Evolutionary conservation across 768 basidiomycete genomes (phyloP), one percentile per base, ranked within the genome.

Genomic region (Tulasnella sp.): DNA sequence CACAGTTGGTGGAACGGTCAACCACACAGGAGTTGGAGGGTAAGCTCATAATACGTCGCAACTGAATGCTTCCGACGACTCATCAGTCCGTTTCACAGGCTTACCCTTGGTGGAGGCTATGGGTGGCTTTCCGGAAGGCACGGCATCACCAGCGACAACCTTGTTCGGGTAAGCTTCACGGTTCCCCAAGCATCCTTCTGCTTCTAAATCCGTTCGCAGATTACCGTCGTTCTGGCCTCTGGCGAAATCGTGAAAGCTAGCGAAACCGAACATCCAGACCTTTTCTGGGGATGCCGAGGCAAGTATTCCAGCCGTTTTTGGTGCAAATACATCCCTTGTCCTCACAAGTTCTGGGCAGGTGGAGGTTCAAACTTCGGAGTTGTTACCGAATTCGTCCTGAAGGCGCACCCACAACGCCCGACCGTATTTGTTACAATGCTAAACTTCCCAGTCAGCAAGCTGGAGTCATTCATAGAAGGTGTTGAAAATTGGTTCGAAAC

Each of bases 31-130:
- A 39, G 77, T 78, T 38, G 77, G 72, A 46, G 72, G 72, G 72
- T 74, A 74, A n/a, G 27, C n/a, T n/a, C n/a, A n/a, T n/a, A n/a
- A n/a, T n/a, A n/a, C n/a, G n/a, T n/a, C n/a, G n/a, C n/a, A n/a
- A n/a, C n/a, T n/a, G n/a, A n/a, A n/a, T n/a, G n/a, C n/a, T n/a
- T n/a, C n/a, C n/a, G n/a, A n/a, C n/a, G n/a, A n/a, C n/a, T n/a
- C n/a, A n/a, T n/a, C n/a, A n/a, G n/a, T n/a, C n/a, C 10, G 9
- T 18, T 38, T 73, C 27, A 5, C 19, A 56, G 89, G 5, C 85
- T 90, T 4, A 85, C 85, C 18, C 84, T 91, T 18, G 90, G 89
- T 46, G 90, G 90, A 10, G 90, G 90, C 2, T 89, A 87, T 79
- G 90, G 90, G 18, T 89, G 85, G 85, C 86, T 91, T 9, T 87